Evolutionary conservation across 2,329 filamentous ascomycete species (phyloP), one percentile per base, ranked within the genome.

Genomic region (Pyrenochaeta sp.): DNA sequence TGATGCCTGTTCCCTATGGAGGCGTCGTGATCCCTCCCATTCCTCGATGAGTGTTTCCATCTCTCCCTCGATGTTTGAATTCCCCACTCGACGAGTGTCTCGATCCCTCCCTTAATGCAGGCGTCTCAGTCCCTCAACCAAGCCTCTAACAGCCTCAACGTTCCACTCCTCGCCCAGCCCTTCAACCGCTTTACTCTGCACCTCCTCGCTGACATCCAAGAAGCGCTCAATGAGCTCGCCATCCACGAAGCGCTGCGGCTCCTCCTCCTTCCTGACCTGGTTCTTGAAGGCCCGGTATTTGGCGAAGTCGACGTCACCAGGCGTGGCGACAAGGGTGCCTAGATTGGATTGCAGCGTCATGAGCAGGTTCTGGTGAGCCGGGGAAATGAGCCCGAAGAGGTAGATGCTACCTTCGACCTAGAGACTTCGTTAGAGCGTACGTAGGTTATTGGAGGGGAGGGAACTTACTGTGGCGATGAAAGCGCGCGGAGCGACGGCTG

Each of bases 341-440:
- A 97, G 81, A 24, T 81, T 83, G 0, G 77, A 74, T 68, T 99
- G 94, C 41, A 99, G 83, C 1, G 83, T 84, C 72, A 96, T 87
- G 18, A 99, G 81, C 9, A 96, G 77, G 57, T 96, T 88, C 63
- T 90, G 87, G 39, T 88, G 84, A 3, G 80, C 69, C 0, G 87
- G 78, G 3, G 86, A 79, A 53, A 99, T 90, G 6, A 88, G 82
- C 1, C 88, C 90, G 61, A 94, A 93, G 53, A 99, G 83, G 70
- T 96, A 96, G 35, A 99, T 86, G 0, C 88, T 88, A 18, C 94
- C 94, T 69, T 97, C 93, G 34, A 92, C 84, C 90, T 94, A 58
- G 44, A 7, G 2, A 7, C 0, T n/a, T 7, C 2, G 34, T 65
- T 51, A 64, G 55, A 27, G 42, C 7, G 0, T 18, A n/a, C 10